These are phyloP conservation scores for Batrachochytrium dendrobatidis DNA, from an alignment of 371 early-diverging fungal genomes.

Conservation along the genomic window DNA sequence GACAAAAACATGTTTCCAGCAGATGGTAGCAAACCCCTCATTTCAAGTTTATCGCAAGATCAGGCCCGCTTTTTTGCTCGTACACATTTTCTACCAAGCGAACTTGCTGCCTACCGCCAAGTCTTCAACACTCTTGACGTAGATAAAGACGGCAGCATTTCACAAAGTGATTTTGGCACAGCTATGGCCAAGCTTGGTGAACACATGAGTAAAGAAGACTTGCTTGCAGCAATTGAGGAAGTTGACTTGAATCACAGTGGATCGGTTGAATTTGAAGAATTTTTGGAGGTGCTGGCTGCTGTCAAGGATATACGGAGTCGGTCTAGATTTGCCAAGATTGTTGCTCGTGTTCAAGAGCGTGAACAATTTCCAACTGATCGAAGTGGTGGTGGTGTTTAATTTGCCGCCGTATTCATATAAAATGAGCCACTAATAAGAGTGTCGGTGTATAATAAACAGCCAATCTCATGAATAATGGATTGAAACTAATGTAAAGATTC, in stretches of 20 bases:
- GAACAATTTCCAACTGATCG: constrained; percentile 47
- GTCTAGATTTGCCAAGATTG: constrained; percentile 34
- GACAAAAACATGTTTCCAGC: background rate
- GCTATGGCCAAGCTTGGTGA: constrained; percentile 28
- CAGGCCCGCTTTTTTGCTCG: constrained; percentile 46
- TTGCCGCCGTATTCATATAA: too few species aligned
- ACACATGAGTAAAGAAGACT: constrained; percentile 8
- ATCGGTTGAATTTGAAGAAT: constrained; percentile 66
- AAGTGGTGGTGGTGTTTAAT: constrained; percentile 64
- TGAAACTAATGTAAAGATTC: too few species aligned
- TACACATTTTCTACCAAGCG: constrained; percentile 63
- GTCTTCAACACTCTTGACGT: constrained; percentile 56
- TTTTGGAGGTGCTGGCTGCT: constrained; percentile 52
- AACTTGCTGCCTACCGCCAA: constrained; percentile 54
- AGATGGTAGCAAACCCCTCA: constrained; percentile 3
- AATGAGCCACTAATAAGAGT: too few species aligned
- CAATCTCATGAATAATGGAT: too few species aligned
- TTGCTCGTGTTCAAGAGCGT: constrained; percentile 23
- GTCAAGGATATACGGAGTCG: constrained; percentile 48
- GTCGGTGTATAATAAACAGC: too few species aligned
- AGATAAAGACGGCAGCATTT: constrained; percentile 51
- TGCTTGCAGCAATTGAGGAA: constrained; percentile 28
- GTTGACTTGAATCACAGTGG: constrained; percentile 44
- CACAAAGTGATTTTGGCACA: constrained; percentile 22
- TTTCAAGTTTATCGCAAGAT: constrained; percentile 7